Evolutionary conservation across 73 alveolate genomes (phyloP), one percentile per base, ranked within the genome.

Genomic region (Blepharisma japonicum): DNA sequence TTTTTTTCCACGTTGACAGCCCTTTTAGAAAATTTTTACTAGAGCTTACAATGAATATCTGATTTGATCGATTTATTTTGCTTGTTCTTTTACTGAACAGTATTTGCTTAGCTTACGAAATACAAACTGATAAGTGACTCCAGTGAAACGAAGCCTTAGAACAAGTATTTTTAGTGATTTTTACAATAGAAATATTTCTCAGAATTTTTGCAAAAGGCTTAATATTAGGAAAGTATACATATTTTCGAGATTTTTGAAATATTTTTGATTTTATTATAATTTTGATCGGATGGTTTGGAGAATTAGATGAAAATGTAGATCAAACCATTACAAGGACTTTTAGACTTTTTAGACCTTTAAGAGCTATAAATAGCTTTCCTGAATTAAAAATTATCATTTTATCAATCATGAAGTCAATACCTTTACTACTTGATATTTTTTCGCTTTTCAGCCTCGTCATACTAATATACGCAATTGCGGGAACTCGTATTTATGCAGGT

Each of bases 171-270:
- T 68, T 85, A 4, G n/a, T 71, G 27, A 68, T 83, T 7, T 86
- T 77, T 53, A 86, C 89, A 21, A 32, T 77, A 6, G 94, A 86
- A 66, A 54, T 70, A 68, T 6, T 85, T 8, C 56, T 86, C 4
- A 86, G 83, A 56, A 68, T 86, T 2, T 55, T 86, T 9, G 87
- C 88, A 6, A 77, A 55, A 81, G 94, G 94, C 20, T 86, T 86
- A 38, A 45, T 86, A 5, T 45, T 86, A 5, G 87, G 56, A 6
- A 54, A 78, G 27, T 20, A 86, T 11, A 66, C 96, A 6, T 91
- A 91, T 66, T 70, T 91, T 38, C 88, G 95, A 78, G 97, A 91
- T 56, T 83, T 91, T 7, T 91, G 95, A 94, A 91, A 91, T 70
- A 68, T 86, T 45, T 77, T 91, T 5, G 98, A 92, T 80, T 92